Evolutionary conservation across 257 asterid species (phyloP), one percentile per base, ranked within the genome.

Genomic region (Coffea canephora): DNA sequence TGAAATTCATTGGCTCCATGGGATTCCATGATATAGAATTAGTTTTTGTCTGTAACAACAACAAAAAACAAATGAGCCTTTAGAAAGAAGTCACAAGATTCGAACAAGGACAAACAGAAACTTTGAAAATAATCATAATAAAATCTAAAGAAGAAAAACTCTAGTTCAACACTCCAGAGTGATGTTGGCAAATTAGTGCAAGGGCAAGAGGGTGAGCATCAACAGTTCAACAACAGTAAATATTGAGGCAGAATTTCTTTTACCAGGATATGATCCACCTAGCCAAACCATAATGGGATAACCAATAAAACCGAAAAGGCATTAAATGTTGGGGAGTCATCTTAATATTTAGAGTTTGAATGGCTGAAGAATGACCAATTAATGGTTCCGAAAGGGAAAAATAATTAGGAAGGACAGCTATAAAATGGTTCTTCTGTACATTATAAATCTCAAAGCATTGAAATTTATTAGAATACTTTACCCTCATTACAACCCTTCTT

Each of bases 1-100:
- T 95, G 80, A 95, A 95, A 91, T 95, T 95, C 97, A 95, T 95
- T 36, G 99, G 99, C 88, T 95, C 99, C 97, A 91, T 88, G 11
- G 98, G 99, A 74, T 95, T 95, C 98, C 99, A 95, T 3, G 97
- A 92, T 71, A 93, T 88, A 48, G 98, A 91, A 87, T 95, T 95
- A 55, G 96, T 91, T 87, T 88, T 93, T 57, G 93, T 95, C 98
- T 95, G 97, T 69, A 50, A 79, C 74, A 79, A 55, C 45, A 74
- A 70, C 4, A 34, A 78, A 71, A 46, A 39, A 50, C 43, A 62
- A 54, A 43, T 34, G 23, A 69, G 54, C 45, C 43, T 52, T 69
- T n/a, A n/a, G 67, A 25, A 71, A 55, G n/a, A 57, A 25, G 10
- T 45, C 6, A 48, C 59, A 0, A 39, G 5, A 54, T 61, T 25